These are phyloP conservation scores for Calocybe cyanea DNA, from an alignment of 768 basidiomycete genomes.

Conservation along the genomic window DNA sequence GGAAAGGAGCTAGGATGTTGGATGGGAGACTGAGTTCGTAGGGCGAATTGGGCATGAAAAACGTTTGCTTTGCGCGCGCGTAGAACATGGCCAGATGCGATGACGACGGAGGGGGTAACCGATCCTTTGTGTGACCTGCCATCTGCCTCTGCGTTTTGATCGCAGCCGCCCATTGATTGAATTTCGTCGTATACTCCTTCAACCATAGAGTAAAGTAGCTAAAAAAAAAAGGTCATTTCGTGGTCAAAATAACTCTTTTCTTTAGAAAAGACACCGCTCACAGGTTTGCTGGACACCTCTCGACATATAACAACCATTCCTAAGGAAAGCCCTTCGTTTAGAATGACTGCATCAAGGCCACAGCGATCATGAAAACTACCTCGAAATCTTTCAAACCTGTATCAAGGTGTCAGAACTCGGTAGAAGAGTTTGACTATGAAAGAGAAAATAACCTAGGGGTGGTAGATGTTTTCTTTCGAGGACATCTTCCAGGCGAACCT, in stretches of 20 bases:
- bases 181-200: conserved; percentile 59
- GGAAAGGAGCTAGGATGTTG: conserved; percentile 59
- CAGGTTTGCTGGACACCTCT: conserved; percentile 73
- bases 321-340: conserved; percentile 24
- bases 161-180: conserved; percentile 40
- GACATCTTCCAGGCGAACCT: conserved; percentile 70
- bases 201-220: conserved; percentile 84
- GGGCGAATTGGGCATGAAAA: conserved; percentile 66
- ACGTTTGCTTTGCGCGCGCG: conserved; percentile 75
- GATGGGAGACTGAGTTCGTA: conserved; percentile 74
- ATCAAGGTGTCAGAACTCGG: conserved; percentile 1
- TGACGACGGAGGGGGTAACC: conserved; percentile 41
- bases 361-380: conserved; percentile 22
- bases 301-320: conserved; percentile 81
- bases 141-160: conserved; percentile 29
- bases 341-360: not conserved
- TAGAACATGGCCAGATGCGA: conserved; percentile 70
- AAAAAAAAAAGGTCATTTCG: conserved; percentile 9
- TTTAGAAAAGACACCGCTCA: conserved; percentile 26
- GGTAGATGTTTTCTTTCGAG: conserved; percentile 75
- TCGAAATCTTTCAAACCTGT: conserved; percentile 70
- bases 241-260: conserved; percentile 5
- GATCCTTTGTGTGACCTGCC: conserved; percentile 26
- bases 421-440: not conserved
- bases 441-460: conserved; percentile 50